Evolutionary conservation across 177 flowering plant species (phyloP), one percentile per base, ranked within the genome.

Genomic region (Vitis hybrid): DNA sequence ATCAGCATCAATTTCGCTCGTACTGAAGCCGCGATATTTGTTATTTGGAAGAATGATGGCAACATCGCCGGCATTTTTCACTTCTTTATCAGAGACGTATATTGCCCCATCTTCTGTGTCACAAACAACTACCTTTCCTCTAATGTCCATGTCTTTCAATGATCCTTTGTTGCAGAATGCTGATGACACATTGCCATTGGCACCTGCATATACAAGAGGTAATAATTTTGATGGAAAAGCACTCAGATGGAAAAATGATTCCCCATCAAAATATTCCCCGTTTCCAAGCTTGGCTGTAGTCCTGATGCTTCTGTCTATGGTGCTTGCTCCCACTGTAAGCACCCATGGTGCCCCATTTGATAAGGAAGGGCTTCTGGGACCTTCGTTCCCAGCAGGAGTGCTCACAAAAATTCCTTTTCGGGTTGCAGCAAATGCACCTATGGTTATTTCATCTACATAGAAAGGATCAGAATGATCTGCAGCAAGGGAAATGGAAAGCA

Each of bases 301-400:
- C 4, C 11, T 54, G 2, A 69, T 69, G 58, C 49, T 60, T 69
- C 72, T 60, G 56, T 71, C 74, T 3, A 71, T 17, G 1, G 74
- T 71, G 46, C 68, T 56, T 24, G 74, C 68, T 6, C 68, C 74
- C 2, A 71, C 64, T 1, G 74, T 71, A 11, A 64, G 40, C 50
- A 71, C 57, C 74, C 74, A 71, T 24, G 74, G 68, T 11, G 68
- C 74, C 21, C 30, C 68, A 46, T 71, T 65, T 14, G 57, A 56
- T n/a, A 65, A 2, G n/a, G 68, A 35, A 17, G 40, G 17, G 4
- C 32, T 46, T 8, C 2, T 2, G 1, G 74, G 64, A 5, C 68
- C 74, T 2, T 52, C 13, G 40, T 71, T 71, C 8, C 63, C 69
- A 4, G 74, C 74, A 3, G 74, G 58, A 30, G 69, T 65, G 4